Evolutionary conservation across 2,329 filamentous ascomycete species (phyloP).

Genomic region (Phialophora tarda): DNA sequence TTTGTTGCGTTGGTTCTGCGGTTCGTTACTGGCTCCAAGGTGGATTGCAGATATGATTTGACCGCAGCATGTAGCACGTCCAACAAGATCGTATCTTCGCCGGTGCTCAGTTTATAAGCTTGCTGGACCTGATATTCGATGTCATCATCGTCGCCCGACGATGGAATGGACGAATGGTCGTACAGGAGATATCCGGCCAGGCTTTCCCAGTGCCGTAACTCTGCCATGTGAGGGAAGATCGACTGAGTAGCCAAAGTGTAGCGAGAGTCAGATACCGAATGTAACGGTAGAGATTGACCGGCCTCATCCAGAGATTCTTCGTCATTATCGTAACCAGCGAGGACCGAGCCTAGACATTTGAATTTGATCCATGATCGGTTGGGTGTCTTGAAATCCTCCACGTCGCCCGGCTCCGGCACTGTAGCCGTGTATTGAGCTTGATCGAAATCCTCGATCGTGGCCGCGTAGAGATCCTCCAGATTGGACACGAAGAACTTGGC

Average conservation of each 20-base stretch:
- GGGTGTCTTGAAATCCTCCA: slow-evolving; percentile 73
- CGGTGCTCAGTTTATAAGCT: slow-evolving; percentile 72
- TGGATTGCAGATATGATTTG: slow-evolving; percentile 71
- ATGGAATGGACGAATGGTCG: slow-evolving; percentile 75
- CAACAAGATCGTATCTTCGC: slow-evolving; percentile 82
- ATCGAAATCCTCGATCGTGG: slow-evolving; percentile 80
- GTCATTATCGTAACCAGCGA: slow-evolving; percentile 78
- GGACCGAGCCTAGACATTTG: slow-evolving; percentile 84
- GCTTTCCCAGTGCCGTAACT: slow-evolving; percentile 85
- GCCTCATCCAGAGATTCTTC: slow-evolving; percentile 58
- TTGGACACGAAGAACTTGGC: slow-evolving; percentile 89
- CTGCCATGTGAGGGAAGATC: slow-evolving; percentile 79
- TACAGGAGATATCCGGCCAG: slow-evolving; percentile 89
- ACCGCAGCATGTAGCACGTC: slow-evolving; percentile 86
- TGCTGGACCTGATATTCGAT: slow-evolving; percentile 69
- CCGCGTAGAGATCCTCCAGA: slow-evolving; percentile 79
- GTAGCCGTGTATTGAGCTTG: slow-evolving; percentile 80
- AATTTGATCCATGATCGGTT: slow-evolving; percentile 86
- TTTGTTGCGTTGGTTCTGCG: slow-evolving; percentile 65
- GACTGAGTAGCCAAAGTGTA: slow-evolving; percentile 85
- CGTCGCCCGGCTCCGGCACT: slow-evolving; percentile 71
- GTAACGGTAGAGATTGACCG: slow-evolving; percentile 33
- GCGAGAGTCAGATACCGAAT: slow-evolving; percentile 68
- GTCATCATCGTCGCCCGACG: slow-evolving; percentile 61
- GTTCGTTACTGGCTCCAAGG: slow-evolving; percentile 65